A percentile compares a stretch with the other conserved stretches of the same genome.
These are phyloP conservation scores for Sporothrix protearum DNA, from an alignment of 2,329 filamentous ascomycete species.

Conservation along the genomic window DNA sequence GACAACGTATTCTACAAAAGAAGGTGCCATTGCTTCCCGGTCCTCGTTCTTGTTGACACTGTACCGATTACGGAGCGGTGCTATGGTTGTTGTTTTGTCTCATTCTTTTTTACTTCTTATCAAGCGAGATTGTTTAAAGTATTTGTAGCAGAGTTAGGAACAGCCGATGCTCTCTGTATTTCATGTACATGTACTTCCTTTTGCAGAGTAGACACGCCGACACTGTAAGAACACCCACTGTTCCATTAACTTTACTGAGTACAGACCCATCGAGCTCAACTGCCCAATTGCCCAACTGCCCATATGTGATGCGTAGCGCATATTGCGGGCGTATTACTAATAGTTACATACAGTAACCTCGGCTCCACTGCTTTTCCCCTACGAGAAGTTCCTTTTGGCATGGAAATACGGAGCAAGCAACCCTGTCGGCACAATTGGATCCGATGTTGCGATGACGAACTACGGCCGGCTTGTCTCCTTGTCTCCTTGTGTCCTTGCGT, in stretches of 20 bases:
- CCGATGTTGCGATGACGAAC: not conserved
- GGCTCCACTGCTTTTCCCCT: not conserved
- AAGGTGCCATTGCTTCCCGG: not conserved
- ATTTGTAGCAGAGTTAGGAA: not conserved
- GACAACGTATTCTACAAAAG: not conserved
- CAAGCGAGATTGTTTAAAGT: not conserved
- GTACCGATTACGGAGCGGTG: not conserved
- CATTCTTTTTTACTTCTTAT: not conserved
- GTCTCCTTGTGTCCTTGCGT: not conserved
- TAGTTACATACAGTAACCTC: not conserved
- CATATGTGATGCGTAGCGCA: too few relatives aligned
- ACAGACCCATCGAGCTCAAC: too few relatives aligned
- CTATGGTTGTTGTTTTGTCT: not conserved
- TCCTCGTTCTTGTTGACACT: not conserved
- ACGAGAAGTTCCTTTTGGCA: not conserved
- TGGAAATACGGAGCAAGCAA: not conserved
- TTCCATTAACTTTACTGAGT: too few relatives aligned
- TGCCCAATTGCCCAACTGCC: too few relatives aligned
- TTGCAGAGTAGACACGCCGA: too few relatives aligned
- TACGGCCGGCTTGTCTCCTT: not conserved
- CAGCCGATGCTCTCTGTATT: not conserved
- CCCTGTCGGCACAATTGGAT: slow-evolving; percentile 15
- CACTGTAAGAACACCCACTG: not conserved
- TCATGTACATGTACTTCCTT: not conserved
- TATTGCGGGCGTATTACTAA: too few relatives aligned